phyloP scores from a whole-genome alignment of 2,329 filamentous ascomycete genomes.

The Mariannaea sp. region DNA sequence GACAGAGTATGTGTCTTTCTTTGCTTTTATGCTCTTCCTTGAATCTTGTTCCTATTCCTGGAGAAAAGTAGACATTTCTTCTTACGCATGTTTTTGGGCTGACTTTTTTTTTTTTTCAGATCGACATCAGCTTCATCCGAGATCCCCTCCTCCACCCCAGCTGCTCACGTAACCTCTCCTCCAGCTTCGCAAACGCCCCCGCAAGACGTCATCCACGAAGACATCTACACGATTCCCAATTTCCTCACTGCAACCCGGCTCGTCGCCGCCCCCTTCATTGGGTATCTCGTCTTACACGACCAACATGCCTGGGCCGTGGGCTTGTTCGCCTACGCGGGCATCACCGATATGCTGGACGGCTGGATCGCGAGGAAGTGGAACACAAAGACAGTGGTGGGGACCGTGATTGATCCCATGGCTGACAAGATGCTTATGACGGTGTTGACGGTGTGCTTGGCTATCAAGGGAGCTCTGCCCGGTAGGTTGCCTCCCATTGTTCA shows the following conservation, averaged over 20 bases:
- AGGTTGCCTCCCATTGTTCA: conserved; percentile 44
- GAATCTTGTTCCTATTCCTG: too few relatives aligned
- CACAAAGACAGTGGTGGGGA: conserved; percentile 90
- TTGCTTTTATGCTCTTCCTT: too few relatives aligned
- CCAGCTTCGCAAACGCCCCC: background rate
- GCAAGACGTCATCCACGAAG: conserved; percentile 60
- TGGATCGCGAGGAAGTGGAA: conserved; percentile 91
- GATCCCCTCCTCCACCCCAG: background rate
- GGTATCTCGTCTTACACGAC: conserved; percentile 86
- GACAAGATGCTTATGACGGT: conserved; percentile 97
- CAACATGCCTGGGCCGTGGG: conserved; percentile 78
- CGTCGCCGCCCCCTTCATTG: conserved; percentile 79
- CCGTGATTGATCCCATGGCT: conserved; percentile 94
- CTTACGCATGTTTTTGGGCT: too few relatives aligned
- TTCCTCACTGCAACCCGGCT: conserved; percentile 87
- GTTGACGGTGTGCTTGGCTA: conserved; percentile 80
- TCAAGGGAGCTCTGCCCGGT: conserved; percentile 82
- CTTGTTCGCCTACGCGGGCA: conserved; percentile 88
- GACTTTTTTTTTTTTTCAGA: too few relatives aligned
- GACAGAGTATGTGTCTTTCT: conserved; percentile 3
- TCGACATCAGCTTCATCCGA: background rate
- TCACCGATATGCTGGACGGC: conserved; percentile 91
- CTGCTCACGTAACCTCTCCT: conserved; percentile 5
- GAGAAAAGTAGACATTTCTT: too few relatives aligned
- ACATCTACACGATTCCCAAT: conserved; percentile 98